Evolutionary conservation across 805 yeast species (phyloP).

Genomic region (Komagataella kurtzmanii): DNA sequence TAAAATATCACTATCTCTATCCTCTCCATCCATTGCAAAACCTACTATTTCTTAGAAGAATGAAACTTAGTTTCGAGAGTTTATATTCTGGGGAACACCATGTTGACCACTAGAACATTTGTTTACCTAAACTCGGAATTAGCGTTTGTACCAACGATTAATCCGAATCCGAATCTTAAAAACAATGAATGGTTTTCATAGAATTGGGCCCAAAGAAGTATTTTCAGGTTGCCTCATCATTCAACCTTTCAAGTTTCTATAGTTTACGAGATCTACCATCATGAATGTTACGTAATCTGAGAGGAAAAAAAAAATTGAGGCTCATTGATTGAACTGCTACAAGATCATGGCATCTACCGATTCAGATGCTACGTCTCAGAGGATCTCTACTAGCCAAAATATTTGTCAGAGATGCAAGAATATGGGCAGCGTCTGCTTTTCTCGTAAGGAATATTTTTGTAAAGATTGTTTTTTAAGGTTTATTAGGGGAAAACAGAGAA

Average conservation of each 20-base stretch:
- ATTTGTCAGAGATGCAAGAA: constrained; percentile 38
- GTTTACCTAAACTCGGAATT: too few species aligned
- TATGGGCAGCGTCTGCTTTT: constrained; percentile 24
- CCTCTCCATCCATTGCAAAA: neutral
- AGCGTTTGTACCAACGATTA: neutral
- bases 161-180: neutral
- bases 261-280: too few species aligned
- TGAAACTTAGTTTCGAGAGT: neutral
- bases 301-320: neutral
- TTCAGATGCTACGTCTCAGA: neutral
- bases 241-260: neutral
- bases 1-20: constrained; percentile 10
- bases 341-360: neutral
- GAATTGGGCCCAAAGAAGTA: neutral
- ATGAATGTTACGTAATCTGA: neutral
- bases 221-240: neutral
- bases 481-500: constrained; percentile 68
- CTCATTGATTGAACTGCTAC: neutral
- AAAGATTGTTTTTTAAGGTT: constrained; percentile 56
- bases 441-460: constrained; percentile 60
- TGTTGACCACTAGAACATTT: neutral
- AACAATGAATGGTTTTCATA: neutral
- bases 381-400: neutral
- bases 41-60: neutral
- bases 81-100: too few species aligned